Percentiles rank a stretch among this genome's conserved stretches.
phyloP scores from a whole-genome alignment of 306 rosid species.

The Glycine soja region DNA sequence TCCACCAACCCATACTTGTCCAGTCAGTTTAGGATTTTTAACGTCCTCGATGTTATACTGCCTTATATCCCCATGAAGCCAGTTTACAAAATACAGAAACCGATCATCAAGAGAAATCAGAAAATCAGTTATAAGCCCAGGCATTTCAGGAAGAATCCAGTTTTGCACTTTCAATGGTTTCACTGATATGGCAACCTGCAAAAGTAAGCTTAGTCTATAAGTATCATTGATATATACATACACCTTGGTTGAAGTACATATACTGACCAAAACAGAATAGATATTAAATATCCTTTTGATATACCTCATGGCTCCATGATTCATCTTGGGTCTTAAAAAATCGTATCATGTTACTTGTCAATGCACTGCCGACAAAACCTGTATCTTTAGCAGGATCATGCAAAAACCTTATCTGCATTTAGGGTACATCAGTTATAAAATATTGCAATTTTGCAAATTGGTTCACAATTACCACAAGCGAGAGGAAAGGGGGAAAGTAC shows the following conservation, averaged over 20 bases:
- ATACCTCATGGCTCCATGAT: conserved; percentile 95
- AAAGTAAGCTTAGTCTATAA: conserved; percentile 37
- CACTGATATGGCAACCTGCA: conserved; percentile 76
- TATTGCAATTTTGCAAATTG: conserved; percentile 16
- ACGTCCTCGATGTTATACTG: conserved; percentile 88
- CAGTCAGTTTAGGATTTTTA: conserved; percentile 68
- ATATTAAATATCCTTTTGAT: conserved; percentile 19
- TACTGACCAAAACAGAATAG: conserved; percentile 2
- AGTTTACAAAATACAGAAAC: conserved; percentile 83
- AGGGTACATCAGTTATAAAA: conserved; percentile 20
- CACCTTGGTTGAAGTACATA: background rate
- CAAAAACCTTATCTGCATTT: conserved; percentile 80
- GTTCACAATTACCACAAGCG: background rate
- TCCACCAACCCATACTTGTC: conserved; percentile 96
- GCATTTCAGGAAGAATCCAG: conserved; percentile 97
- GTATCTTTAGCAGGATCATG: conserved; percentile 95
- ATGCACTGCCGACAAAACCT: conserved; percentile 90
- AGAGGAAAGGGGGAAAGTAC: background rate
- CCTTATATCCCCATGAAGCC: conserved; percentile 98
- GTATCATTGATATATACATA: background rate
- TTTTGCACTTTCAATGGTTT: conserved; percentile 84
- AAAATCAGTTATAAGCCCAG: conserved; percentile 92
- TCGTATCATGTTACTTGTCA: conserved; percentile 87
- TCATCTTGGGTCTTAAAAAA: conserved; percentile 78
- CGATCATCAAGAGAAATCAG: conserved; percentile 92